Evolutionary conservation across 208 protist genomes (phyloP), one percentile per base, ranked within the genome.

Genomic region (Leishmania braziliensis): DNA sequence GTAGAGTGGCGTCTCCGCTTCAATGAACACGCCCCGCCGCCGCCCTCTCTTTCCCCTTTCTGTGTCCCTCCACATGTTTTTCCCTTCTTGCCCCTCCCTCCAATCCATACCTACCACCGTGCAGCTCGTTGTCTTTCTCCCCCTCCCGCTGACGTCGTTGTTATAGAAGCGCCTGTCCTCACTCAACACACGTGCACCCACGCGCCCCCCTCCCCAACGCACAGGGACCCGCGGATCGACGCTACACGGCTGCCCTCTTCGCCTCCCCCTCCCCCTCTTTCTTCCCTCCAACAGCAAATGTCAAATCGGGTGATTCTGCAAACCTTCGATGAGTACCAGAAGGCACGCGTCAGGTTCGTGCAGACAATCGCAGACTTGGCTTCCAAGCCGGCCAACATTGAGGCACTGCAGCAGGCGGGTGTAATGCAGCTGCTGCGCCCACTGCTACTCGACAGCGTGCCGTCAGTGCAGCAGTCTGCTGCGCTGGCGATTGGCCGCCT

Each of bases 391-490:
- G 96, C 99, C 85, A 99, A 99, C 89, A 98, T 99, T 68, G 98
- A 99, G 36, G 89, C 95, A 16, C 88, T 99, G 69, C 97, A 99
- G 79, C 95, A 98, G 84, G 97, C 96, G 6, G 98, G 98, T 56
- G 98, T 99, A 8, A 99, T 99, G 97, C 89, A 98, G 73, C 91
- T 99, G 53, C 95, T 99, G n/a, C 93, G 99, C 14, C 98, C 98
- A 8, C 93, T 99, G 16, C 88, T 99, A 63, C 86, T 99, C 20
- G 99, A 99, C 91, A 98, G 88, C 77, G 98, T 99, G 51, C 98
- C 98, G n/a, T 98, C 96, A 20, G 99, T 99, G 62, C 98, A 99
- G 89, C 99, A 99, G 90, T 96, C 91, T n/a, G 98, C 99, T 23
- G 98, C 99, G n/a, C 89, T 99, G 12, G 99, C 99, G 23, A 91